These are phyloP conservation scores for Apophysomyces elegans DNA, from an alignment of 371 early-diverging fungal species.

Conservation along the genomic window DNA sequence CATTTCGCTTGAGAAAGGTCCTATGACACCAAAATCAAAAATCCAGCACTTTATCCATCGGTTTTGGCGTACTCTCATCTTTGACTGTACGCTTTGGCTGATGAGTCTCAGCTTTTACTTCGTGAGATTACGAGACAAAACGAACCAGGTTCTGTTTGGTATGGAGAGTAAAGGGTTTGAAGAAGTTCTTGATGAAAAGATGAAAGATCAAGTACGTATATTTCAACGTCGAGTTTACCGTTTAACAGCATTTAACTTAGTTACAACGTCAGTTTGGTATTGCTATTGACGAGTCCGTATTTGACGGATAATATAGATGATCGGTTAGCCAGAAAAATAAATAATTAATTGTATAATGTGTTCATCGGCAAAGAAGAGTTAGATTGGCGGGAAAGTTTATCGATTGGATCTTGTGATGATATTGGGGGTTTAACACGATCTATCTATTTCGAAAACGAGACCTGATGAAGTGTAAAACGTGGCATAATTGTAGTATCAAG, in stretches of 20 bases:
- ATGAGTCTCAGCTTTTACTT: constrained; percentile 66
- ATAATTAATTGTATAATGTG: not conserved
- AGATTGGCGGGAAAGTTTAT: no score
- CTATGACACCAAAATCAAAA: constrained; percentile 9
- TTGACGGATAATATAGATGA: constrained; percentile 53
- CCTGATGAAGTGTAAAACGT: no score
- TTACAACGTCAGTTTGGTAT: constrained; percentile 73
- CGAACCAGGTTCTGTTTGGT: constrained; percentile 40
- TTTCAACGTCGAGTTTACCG: no score
- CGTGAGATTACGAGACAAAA: constrained; percentile 47
- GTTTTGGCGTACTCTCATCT: constrained; percentile 44
- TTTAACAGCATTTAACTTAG: constrained; percentile 14
- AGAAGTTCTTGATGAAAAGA: constrained; percentile 66
- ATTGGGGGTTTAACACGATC: no score
- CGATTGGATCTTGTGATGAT: no score
- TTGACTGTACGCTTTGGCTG: constrained; percentile 63
- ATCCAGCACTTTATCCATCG: constrained; percentile 16
- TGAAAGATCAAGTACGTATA: constrained; percentile 54
- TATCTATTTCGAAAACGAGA: no score
- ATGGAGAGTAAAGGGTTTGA: constrained; percentile 66
- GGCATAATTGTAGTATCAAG: no score
- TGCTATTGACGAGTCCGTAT: constrained; percentile 65
- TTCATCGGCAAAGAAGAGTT: no score
- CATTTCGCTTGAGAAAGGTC: constrained; percentile 28
- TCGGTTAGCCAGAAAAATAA: not conserved